Base-by-base conservation (phyloP, 164 flowering plant species). In the Vitis amurensis region DNA sequence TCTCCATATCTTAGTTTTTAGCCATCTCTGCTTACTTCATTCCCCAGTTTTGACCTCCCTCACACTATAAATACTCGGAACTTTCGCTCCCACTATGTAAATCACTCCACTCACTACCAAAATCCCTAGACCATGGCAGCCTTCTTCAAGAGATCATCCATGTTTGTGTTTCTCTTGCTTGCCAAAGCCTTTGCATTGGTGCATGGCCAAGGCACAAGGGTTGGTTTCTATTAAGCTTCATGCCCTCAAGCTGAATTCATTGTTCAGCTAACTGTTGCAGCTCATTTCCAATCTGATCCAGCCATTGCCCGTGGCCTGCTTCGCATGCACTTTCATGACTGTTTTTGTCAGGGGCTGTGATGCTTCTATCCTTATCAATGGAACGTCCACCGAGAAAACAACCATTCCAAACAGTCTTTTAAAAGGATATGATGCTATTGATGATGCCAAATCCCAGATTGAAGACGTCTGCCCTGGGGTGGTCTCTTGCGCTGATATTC, bases 321-420 rank as follows among this genome's bases (percentile, higher is more conserved):
- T 0, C 81, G 93, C 11, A 73, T 91, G 90, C 86, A 80, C 49
- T 90, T 87, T 72, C 93, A 87, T 64, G 93, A 88, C 68, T 90
- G 95, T 72, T 91, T 91, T 91, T 50, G 90, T 89, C 4, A 74
- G 73, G 19, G 93, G 96, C 9, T 90, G 91, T 13, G 96, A 90
- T 71, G 93, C 69, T 11, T 90, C 93, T 8, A 72, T 89, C 16
- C 85, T 90, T 47, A 69, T 90, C 8, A 61, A 76, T 27, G 89
- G 89, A 4, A 2, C 79, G 3, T 9, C 63, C 50, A 68, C 88
- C 1, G 92, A 91, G 79, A 87, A 70, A 74, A 82, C 82, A 8
- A 84, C 87, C 0, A 44, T 11, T 0, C 83, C 89, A 0, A 88
- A 89, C 67, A 64, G 16, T 16, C 3, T 31, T 4, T 59, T 85